These are phyloP conservation scores for Scheffersomyces quercinus DNA, from an alignment of 1,139 yeast species.

Conservation along the genomic window DNA sequence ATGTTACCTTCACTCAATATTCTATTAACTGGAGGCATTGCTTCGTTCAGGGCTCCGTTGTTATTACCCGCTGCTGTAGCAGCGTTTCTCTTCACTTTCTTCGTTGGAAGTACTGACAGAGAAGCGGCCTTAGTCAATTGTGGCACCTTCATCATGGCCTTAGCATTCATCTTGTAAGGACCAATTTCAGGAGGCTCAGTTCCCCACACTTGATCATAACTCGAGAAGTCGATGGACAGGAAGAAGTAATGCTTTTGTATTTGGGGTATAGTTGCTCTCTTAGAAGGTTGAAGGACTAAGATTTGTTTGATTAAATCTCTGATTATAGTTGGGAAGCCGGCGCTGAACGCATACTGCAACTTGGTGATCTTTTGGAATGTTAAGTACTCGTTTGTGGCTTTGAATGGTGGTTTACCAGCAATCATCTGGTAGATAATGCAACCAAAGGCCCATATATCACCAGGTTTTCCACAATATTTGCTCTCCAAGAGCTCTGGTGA, in stretches of 20 bases:
- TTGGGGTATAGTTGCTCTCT: slow-evolving; percentile 37
- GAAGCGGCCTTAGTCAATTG: slow-evolving; percentile 32
- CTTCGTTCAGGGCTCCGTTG: slow-evolving; percentile 3
- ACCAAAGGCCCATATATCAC: slow-evolving; percentile 84
- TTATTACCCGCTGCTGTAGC: slow-evolving; percentile 4
- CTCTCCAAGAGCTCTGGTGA: slow-evolving; percentile 72
- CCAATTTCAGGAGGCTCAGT: slow-evolving; percentile 71
- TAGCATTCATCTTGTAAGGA: slow-evolving; percentile 61
- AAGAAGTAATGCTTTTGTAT: slow-evolving; percentile 69
- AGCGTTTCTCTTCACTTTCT: slow-evolving; percentile 11
- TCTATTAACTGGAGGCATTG: slow-evolving; percentile 11
- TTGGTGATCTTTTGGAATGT: slow-evolving; percentile 70
- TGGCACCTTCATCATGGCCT: slow-evolving; percentile 58
- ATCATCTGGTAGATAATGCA: slow-evolving; percentile 76
- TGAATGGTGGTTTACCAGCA: slow-evolving; percentile 78
- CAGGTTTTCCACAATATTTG: slow-evolving; percentile 71
- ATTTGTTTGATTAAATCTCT: slow-evolving; percentile 49
- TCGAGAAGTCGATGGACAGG: slow-evolving; percentile 62
- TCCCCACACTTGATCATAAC: slow-evolving; percentile 68
- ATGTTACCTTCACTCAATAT: slow-evolving; percentile 18
- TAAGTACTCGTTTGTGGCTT: slow-evolving; percentile 72
- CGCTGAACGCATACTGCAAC: slow-evolving; percentile 65
- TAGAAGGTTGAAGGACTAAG: slow-evolving; percentile 45
- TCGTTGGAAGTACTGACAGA: slow-evolving; percentile 13
- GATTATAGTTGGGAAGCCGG: slow-evolving; percentile 48